Evolutionary conservation across 768 basidiomycete genomes (phyloP).

Genomic region (Pleurotus tuoliensis): DNA sequence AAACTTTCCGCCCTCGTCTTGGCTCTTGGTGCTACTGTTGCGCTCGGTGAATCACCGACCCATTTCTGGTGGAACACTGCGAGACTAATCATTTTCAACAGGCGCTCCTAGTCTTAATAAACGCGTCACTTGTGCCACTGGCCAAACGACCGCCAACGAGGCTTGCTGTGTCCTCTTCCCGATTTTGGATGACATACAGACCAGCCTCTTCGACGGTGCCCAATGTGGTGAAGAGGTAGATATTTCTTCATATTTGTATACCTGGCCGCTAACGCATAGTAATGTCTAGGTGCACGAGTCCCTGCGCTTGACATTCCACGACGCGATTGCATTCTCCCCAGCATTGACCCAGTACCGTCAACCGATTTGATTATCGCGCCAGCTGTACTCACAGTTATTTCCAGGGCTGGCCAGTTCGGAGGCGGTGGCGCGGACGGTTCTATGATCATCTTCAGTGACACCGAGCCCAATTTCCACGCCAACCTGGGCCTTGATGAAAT

Average conservation of each 20-base stretch:
- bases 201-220: slow-evolving; percentile 30
- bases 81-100: not conserved
- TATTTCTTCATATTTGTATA: not conserved
- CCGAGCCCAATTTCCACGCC: slow-evolving; percentile 38
- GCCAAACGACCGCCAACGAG: slow-evolving; percentile 23
- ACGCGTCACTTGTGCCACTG: slow-evolving; percentile 22
- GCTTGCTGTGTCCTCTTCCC: slow-evolving; percentile 38
- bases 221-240: slow-evolving; percentile 30
- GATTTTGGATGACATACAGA: slow-evolving; percentile 34
- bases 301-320: slow-evolving; percentile 35
- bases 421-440: slow-evolving; percentile 48
- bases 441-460: slow-evolving; percentile 39
- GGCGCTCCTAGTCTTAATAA: slow-evolving; percentile 10
- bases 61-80: not conserved
- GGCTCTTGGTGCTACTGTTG: slow-evolving; percentile 1
- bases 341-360: slow-evolving; percentile 11
- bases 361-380: not conserved
- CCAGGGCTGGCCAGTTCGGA: slow-evolving; percentile 13
- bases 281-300: slow-evolving; percentile 21
- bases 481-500: slow-evolving; percentile 42
- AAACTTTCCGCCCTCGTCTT: slow-evolving; percentile 5
- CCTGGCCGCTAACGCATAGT: not conserved
- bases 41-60: not conserved
- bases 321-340: slow-evolving; percentile 38
- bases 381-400: not conserved